These are phyloP conservation scores for Aureobasidium sp. DNA, from an alignment of 2,329 filamentous ascomycete species.

Conservation along the genomic window DNA sequence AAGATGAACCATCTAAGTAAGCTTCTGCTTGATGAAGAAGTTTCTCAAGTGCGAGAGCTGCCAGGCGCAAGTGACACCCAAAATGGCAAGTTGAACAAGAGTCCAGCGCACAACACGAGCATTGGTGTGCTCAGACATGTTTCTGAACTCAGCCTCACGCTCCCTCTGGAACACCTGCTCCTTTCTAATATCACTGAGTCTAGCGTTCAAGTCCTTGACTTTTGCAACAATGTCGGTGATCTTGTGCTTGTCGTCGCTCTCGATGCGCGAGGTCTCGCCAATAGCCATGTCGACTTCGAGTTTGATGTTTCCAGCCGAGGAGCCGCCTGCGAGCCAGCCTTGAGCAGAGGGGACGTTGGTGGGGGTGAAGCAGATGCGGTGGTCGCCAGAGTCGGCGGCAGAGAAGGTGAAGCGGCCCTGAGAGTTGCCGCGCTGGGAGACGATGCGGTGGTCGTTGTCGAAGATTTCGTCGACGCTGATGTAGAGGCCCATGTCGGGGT, in stretches of 20 bases:
- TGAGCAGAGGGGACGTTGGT: slow-evolving; percentile 60
- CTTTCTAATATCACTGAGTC: slow-evolving; percentile 78
- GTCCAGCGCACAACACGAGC: slow-evolving; percentile 89
- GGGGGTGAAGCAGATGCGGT: slow-evolving; percentile 90
- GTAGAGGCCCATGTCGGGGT: slow-evolving; percentile 65
- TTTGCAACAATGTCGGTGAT: slow-evolving; percentile 81
- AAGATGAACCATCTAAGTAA: slow-evolving; percentile 54
- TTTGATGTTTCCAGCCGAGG: slow-evolving; percentile 67
- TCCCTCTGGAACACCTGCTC: slow-evolving; percentile 98
- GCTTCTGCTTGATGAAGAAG: slow-evolving; percentile 99
- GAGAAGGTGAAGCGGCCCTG: slow-evolving; percentile 90
- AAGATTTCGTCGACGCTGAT: slow-evolving; percentile 96
- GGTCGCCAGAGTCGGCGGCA: slow-evolving; percentile 87
- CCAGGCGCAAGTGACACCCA: slow-evolving; percentile 89
- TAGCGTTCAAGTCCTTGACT: slow-evolving; percentile 78
- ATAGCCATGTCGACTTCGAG: slow-evolving; percentile 85
- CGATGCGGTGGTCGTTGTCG: slow-evolving; percentile 94
- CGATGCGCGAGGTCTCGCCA: slow-evolving; percentile 87
- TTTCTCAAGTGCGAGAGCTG: slow-evolving; percentile 89
- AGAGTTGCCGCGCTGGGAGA: slow-evolving; percentile 69
- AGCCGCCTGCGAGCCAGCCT: slow-evolving; percentile 62
- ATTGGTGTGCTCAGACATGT: slow-evolving; percentile 93
- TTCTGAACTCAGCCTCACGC: slow-evolving; percentile 94
- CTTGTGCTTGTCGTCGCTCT: slow-evolving; percentile 89
- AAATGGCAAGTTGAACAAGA: slow-evolving; percentile 74